These are phyloP conservation scores for Edaphochlamys debaryana DNA, from an alignment of 139 green algal genomes.

Conservation along the genomic window DNA sequence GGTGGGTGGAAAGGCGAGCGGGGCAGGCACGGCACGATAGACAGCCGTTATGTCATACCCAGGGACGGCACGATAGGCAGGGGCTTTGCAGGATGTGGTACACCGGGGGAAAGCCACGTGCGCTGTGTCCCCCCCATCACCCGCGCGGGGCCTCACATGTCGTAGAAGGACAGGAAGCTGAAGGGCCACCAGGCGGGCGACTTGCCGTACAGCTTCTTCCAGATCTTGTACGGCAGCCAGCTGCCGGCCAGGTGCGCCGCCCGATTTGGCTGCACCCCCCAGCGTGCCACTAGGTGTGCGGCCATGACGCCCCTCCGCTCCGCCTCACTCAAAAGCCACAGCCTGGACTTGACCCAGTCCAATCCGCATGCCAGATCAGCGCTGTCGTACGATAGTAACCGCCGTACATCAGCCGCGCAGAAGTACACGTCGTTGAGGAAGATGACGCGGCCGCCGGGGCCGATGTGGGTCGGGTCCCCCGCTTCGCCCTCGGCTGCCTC, in stretches of 20 bases:
- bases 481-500: not conserved
- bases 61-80: no score
- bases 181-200: constrained; percentile 52
- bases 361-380: constrained; percentile 47
- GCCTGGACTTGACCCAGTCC: not conserved
- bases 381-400: constrained; percentile 39
- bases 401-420: constrained; percentile 56
- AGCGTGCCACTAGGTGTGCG: not conserved
- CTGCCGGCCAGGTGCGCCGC: not conserved
- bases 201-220: constrained; percentile 50
- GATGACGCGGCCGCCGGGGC: constrained; percentile 42
- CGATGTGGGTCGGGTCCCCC: not conserved
- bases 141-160: constrained; percentile 66
- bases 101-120: no score
- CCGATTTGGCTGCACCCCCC: not conserved
- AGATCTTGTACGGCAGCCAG: not conserved
- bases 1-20: no score
- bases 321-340: not conserved
- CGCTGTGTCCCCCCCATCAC: no score
- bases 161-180: constrained; percentile 48
- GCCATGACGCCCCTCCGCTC: not conserved
- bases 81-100: no score
- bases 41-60: no score
- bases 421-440: constrained; percentile 79
- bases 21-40: no score